Evolutionary conservation across 129 eudicot species (phyloP).

Genomic region (Flaveria ramosissima): DNA sequence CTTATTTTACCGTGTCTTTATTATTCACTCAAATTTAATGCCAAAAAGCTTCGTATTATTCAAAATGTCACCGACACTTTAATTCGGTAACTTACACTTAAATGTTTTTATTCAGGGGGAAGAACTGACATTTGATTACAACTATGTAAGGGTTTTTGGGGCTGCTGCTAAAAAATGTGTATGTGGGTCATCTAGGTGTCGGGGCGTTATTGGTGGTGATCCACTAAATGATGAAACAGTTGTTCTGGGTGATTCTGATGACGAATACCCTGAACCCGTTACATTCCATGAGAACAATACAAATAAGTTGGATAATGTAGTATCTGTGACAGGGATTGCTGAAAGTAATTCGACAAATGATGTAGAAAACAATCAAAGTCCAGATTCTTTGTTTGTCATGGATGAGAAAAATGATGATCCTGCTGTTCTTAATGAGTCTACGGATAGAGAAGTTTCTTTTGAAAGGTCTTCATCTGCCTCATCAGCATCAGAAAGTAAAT

Average conservation of each 20-base stretch:
- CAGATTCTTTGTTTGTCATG: conserved; percentile 27
- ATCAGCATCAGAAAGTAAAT: conserved; percentile 21
- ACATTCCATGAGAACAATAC: conserved; percentile 45
- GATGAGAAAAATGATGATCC: conserved; percentile 31
- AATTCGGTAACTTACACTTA: conserved; percentile 6
- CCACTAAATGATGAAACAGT: conserved; percentile 61
- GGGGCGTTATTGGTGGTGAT: conserved; percentile 94
- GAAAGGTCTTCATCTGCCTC: conserved; percentile 32
- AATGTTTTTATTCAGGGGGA: conserved; percentile 64
- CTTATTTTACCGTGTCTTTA: conserved; percentile 2
- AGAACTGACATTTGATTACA: conserved; percentile 92
- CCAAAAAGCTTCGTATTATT: neutral
- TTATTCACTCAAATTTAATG: neutral
- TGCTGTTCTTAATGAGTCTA: conserved; percentile 20
- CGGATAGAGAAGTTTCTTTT: conserved; percentile 34
- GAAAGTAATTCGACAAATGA: conserved; percentile 32
- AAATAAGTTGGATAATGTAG: conserved; percentile 29
- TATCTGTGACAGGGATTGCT: conserved; percentile 22
- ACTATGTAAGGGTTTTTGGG: conserved; percentile 94
- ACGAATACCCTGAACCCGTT: conserved; percentile 76
- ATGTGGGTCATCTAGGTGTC: conserved; percentile 86
- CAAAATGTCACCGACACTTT: neutral
- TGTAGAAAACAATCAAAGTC: conserved; percentile 27
- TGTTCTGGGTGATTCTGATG: conserved; percentile 84
- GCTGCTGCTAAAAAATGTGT: conserved; percentile 98